phyloP scores from a whole-genome alignment of 768 basidiomycete genomes.

The Mycena pura region DNA sequence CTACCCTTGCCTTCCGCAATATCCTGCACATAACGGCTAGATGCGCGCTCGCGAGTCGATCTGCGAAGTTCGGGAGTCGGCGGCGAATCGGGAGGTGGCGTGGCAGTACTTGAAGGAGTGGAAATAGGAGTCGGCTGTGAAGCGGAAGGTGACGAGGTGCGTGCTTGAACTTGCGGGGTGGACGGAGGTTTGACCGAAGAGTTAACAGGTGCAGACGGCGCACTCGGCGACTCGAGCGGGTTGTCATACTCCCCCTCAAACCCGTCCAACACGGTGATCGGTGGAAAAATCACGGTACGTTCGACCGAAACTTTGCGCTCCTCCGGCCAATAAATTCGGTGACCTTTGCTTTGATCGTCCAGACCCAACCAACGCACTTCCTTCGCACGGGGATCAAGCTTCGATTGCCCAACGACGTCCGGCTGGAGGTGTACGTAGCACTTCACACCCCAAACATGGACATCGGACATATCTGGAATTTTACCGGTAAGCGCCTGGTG shows the following conservation, averaged over 20 bases:
- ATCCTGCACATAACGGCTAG: not conserved
- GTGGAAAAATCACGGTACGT: constrained; percentile 29
- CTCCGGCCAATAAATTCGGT: constrained; percentile 42
- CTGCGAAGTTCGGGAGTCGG: not conserved
- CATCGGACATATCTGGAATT: constrained; percentile 25
- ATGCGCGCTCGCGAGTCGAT: not conserved
- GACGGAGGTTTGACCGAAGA: not conserved
- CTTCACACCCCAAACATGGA: constrained; percentile 26
- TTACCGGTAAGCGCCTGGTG: constrained; percentile 7
- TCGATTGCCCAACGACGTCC: not conserved
- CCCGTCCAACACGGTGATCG: constrained; percentile 18
- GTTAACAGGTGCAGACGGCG: not conserved
- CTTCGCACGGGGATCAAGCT: constrained; percentile 25
- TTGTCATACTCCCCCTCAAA: constrained; percentile 21
- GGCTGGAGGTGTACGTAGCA: not conserved
- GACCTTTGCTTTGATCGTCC: constrained; percentile 34
- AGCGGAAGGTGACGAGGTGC: not conserved
- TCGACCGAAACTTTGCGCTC: constrained; percentile 36
- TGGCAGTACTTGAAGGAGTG: not conserved
- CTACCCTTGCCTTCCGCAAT: not conserved
- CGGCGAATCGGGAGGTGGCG: not conserved
- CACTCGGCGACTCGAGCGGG: not conserved
- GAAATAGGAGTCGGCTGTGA: not conserved
- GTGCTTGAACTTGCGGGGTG: not conserved
- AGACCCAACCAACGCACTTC: constrained; percentile 35